Evolutionary conservation across 768 basidiomycete species (phyloP).

Genomic region (Boletus rex-veris): DNA sequence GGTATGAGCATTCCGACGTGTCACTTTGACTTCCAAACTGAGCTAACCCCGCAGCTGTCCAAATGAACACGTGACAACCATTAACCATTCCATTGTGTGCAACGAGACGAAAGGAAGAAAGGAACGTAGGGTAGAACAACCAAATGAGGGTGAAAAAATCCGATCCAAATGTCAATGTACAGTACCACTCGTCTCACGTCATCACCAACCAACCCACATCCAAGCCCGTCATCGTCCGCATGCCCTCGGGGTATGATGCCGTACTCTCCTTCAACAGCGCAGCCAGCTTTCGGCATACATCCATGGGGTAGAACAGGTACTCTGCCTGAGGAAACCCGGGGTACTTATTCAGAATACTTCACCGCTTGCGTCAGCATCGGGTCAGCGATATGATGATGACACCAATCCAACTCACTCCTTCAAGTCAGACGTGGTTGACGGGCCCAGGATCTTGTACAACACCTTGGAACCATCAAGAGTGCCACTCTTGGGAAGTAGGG

Average conservation of each 20-base stretch:
- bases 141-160: background rate
- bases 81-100: background rate
- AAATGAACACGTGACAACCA: slow-evolving; percentile 10
- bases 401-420: slow-evolving; percentile 17
- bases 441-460: slow-evolving; percentile 75
- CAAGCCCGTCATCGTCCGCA: slow-evolving; percentile 77
- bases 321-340: slow-evolving; percentile 89
- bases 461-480: slow-evolving; percentile 77
- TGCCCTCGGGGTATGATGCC: slow-evolving; percentile 64
- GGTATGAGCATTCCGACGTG: slow-evolving; percentile 1
- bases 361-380: background rate
- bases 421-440: slow-evolving; percentile 40
- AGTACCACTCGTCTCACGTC: slow-evolving; percentile 5
- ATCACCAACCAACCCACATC: slow-evolving; percentile 73
- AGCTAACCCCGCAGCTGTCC: slow-evolving; percentile 1
- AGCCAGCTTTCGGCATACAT: slow-evolving; percentile 69
- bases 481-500: slow-evolving; percentile 57
- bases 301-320: slow-evolving; percentile 76
- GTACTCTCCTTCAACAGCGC: slow-evolving; percentile 75
- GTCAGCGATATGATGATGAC: background rate
- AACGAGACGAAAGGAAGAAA: background rate
- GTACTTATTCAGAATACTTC: slow-evolving; percentile 61
- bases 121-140: background rate
- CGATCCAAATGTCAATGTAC: background rate
- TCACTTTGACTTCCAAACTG: slow-evolving; percentile 11